phyloP scores from a whole-genome alignment of 192 early-diverging fungal species.

The Allomyces macrogynus region DNA sequence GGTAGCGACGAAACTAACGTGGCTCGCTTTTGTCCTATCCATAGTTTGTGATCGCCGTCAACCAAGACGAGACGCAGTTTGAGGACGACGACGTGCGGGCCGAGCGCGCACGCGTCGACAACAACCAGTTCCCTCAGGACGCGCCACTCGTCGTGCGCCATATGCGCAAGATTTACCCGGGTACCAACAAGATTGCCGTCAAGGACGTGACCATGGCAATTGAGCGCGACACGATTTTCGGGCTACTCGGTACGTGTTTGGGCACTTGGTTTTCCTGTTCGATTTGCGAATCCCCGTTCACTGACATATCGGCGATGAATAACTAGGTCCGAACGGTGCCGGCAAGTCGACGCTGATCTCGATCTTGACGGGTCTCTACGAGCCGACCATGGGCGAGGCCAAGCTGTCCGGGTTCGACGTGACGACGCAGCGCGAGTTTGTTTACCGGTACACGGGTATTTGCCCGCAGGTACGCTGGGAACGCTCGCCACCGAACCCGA shows the following conservation, averaged over 20 bases:
- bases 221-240: constrained; percentile 38
- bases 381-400: constrained; percentile 29
- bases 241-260: constrained; percentile 25
- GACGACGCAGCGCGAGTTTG: constrained; percentile 21
- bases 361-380: constrained; percentile 48
- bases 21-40: too few relatives aligned
- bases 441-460: constrained; percentile 42
- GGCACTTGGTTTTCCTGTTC: constrained; percentile 1
- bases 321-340: constrained; percentile 38
- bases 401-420: constrained; percentile 34
- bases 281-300: not conserved
- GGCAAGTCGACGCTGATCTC: constrained; percentile 53
- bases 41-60: constrained; percentile 5
- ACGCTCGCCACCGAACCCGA: too few relatives aligned
- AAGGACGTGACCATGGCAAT: constrained; percentile 43
- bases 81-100: constrained; percentile 45
- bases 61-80: constrained; percentile 19
- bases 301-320: too few relatives aligned
- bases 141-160: constrained; percentile 33
- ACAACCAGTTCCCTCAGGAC: constrained; percentile 11
- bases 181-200: constrained; percentile 37
- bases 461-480: constrained; percentile 37
- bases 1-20: too few relatives aligned
- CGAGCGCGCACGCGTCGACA: constrained; percentile 30
- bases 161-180: constrained; percentile 32